Percentiles rank a stretch among this genome's conserved stretches.
phyloP scores from a whole-genome alignment of 176 grass and related monocot genomes.

The Oryza rufipogon region DNA sequence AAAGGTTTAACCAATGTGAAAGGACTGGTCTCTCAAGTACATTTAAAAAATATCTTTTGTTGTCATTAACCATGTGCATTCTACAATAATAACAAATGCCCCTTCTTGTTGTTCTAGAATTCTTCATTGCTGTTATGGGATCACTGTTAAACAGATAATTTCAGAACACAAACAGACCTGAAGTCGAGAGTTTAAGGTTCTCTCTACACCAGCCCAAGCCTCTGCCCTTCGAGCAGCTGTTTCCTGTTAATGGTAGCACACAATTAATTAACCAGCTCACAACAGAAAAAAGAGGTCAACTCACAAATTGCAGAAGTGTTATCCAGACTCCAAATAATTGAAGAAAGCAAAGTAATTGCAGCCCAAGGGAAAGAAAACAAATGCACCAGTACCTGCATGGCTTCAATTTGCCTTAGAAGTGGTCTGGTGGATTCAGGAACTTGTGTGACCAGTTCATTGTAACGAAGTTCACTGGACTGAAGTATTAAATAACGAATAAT shows the following conservation, averaged over 20 bases:
- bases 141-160: constrained; percentile 27
- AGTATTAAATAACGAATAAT: constrained; percentile 36
- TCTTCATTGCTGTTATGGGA: not conserved
- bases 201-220: constrained; percentile 97
- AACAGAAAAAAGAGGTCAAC: constrained; percentile 23
- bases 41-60: constrained; percentile 1
- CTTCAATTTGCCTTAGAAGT: constrained; percentile 98
- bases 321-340: not conserved
- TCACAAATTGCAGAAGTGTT: not conserved
- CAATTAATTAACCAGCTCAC: constrained; percentile 29
- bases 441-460: constrained; percentile 97
- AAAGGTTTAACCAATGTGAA: too few species aligned
- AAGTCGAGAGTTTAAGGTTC: constrained; percentile 88
- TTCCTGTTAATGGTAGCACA: constrained; percentile 63
- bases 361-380: constrained; percentile 15
- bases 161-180: constrained; percentile 62
- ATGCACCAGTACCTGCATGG: constrained; percentile 83
- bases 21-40: too few species aligned
- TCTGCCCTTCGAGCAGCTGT: constrained; percentile 86
- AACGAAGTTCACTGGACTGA: constrained; percentile 93
- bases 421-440: constrained; percentile 97
- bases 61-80: not conserved
- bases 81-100: constrained; percentile 10
- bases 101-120: constrained; percentile 14
- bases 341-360: constrained; percentile 27